phyloP scores from a whole-genome alignment of 352 stramenopile genomes.

The Phytophthora pseudosyringae region DNA sequence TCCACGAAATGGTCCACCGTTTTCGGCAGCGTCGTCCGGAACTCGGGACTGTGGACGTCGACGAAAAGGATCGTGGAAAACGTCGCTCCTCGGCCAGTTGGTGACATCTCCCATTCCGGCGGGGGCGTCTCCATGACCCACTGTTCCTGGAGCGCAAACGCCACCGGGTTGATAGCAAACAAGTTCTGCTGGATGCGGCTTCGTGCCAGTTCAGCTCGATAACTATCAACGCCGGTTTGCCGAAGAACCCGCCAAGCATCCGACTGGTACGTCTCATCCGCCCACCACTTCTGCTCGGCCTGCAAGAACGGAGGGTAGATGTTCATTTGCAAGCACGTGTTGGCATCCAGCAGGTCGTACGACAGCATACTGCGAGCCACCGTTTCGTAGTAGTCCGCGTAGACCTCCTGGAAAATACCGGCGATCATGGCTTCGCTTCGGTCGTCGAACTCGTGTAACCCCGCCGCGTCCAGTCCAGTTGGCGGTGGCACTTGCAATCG shows the following conservation, averaged over 20 bases:
- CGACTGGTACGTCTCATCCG: constrained; percentile 73
- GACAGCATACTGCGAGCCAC: constrained; percentile 85
- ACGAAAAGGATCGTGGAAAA: constrained; percentile 88
- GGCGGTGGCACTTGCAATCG: constrained; percentile 76
- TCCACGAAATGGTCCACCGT: constrained; percentile 89
- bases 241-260: constrained; percentile 84
- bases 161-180: constrained; percentile 82
- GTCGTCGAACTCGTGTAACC: constrained; percentile 62
- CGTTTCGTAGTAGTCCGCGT: constrained; percentile 79
- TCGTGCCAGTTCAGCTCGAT: constrained; percentile 48
- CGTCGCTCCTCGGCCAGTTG: constrained; percentile 34
- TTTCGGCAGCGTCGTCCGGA: constrained; percentile 73
- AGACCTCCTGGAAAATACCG: constrained; percentile 79
- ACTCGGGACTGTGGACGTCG: constrained; percentile 70
- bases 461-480: constrained; percentile 45
- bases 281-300: constrained; percentile 89
- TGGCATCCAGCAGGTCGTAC: constrained; percentile 88
- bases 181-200: constrained; percentile 57
- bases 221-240: constrained; percentile 70
- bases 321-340: constrained; percentile 68
- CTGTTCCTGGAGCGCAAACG: constrained; percentile 88
- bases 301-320: constrained; percentile 86
- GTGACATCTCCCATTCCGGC: constrained; percentile 73
- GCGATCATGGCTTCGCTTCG: constrained; percentile 74
- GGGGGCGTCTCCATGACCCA: constrained; percentile 82